Conservation (phyloP, 179 eudicot genomes). For the Actinidia polygama region DNA sequence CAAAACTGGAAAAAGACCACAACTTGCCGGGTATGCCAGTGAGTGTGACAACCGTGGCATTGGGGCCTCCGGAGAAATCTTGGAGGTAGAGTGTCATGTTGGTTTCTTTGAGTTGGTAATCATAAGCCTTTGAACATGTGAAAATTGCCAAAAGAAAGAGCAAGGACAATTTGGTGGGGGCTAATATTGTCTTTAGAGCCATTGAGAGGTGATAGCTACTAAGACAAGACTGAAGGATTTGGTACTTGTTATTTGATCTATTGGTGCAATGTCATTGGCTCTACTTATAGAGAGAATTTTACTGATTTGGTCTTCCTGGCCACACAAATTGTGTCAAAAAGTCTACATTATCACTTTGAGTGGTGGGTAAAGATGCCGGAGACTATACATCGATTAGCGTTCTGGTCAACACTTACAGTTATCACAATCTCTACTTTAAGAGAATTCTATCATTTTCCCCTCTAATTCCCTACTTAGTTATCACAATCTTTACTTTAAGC, state of each 20-base stretch:
- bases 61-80: slow-evolving; percentile 6
- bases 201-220: not conserved
- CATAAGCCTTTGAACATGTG: not conserved
- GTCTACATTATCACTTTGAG: not conserved
- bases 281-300: not conserved
- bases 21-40: slow-evolving; percentile 9
- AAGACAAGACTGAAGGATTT: no score
- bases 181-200: not conserved
- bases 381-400: not conserved
- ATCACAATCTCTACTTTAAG: no score
- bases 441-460: no score
- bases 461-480: no score
- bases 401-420: not conserved
- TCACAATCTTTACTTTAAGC: no score
- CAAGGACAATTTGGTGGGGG: not conserved
- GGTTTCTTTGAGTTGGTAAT: not conserved
- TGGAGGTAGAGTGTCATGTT: slow-evolving; percentile 10
- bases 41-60: not conserved
- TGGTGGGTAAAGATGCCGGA: not conserved
- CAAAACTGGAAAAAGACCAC: not conserved
- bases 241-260: not conserved
- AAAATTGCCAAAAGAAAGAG: slow-evolving; percentile 2
- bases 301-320: not conserved
- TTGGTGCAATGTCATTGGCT: not conserved
- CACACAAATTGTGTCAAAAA: not conserved